phyloP scores from a whole-genome alignment of 1,284 basidiomycete genomes.

The Cystobasidium slooffiae region DNA sequence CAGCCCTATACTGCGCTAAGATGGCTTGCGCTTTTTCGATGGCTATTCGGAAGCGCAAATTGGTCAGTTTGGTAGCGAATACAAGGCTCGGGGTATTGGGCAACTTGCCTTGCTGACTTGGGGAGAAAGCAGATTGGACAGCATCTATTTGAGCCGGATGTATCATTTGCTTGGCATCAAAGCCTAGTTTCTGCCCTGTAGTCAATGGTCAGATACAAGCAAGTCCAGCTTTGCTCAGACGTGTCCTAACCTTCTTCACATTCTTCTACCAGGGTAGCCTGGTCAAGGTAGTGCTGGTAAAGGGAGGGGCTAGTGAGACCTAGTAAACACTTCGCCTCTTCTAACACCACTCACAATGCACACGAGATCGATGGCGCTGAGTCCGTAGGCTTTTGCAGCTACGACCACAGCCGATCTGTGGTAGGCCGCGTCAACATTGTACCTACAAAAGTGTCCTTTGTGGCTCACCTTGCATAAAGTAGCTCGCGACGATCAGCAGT shows the following conservation, averaged over 20 bases:
- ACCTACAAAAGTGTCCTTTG: too few species aligned
- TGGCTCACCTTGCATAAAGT: slow-evolving; percentile 69
- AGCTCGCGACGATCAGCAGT: slow-evolving; percentile 74
- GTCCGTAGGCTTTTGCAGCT: slow-evolving; percentile 78
- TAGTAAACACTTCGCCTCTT: too few species aligned
- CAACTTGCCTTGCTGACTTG: slow-evolving; percentile 73
- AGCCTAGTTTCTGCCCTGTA: slow-evolving; percentile 7
- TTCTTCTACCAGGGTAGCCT: slow-evolving; percentile 19
- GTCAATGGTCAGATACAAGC: background rate
- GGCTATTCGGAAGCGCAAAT: too few species aligned
- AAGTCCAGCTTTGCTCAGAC: background rate
- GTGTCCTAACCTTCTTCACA: slow-evolving; percentile 5
- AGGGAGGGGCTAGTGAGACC: background rate
- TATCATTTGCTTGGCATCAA: slow-evolving; percentile 76
- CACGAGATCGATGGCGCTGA: slow-evolving; percentile 87
- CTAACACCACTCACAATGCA: slow-evolving; percentile 42
- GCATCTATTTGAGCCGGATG: slow-evolving; percentile 82
- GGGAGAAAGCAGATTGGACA: slow-evolving; percentile 80
- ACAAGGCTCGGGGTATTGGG: too few species aligned
- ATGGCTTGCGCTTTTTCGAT: slow-evolving; percentile 78
- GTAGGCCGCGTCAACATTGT: background rate
- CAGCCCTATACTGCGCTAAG: slow-evolving; percentile 62
- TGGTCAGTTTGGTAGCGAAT: too few species aligned
- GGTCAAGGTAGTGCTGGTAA: slow-evolving; percentile 39
- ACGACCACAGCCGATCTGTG: slow-evolving; percentile 71